phyloP scores from a whole-genome alignment of 148 eudicot species.

The Amaranthus cruentus region DNA sequence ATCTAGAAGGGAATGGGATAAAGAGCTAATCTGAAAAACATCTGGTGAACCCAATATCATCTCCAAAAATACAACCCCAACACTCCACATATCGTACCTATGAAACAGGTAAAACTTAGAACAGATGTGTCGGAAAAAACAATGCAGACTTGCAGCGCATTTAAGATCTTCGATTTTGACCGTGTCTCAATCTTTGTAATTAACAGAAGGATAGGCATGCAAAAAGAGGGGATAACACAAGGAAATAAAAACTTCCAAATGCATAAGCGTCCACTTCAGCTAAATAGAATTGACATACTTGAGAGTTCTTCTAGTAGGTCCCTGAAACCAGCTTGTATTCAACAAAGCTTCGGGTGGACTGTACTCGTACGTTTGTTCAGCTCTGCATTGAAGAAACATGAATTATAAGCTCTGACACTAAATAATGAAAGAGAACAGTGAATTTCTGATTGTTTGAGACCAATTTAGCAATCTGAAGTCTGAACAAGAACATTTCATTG shows the following conservation, averaged over 20 bases:
- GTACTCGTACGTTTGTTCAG: slow-evolving; percentile 92
- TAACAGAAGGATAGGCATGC: neutral
- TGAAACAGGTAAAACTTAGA: slow-evolving; percentile 14
- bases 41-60: slow-evolving; percentile 88
- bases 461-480: neutral
- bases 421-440: neutral
- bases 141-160: neutral
- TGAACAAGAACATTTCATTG: neutral
- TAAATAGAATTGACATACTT: slow-evolving; percentile 45
- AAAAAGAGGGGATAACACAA: neutral
- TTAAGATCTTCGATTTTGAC: neutral
- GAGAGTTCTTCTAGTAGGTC: slow-evolving; percentile 49
- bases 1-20: slow-evolving; percentile 77
- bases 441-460: neutral
- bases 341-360: slow-evolving; percentile 95
- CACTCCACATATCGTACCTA: slow-evolving; percentile 99
- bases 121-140: slow-evolving; percentile 1
- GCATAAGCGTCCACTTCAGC: neutral
- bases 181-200: neutral
- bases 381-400: slow-evolving; percentile 36
- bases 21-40: slow-evolving; percentile 79
- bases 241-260: neutral
- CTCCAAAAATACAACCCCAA: slow-evolving; percentile 88
- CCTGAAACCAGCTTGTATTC: slow-evolving; percentile 80
- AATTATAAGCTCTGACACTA: slow-evolving; percentile 9